Conservation (phyloP, 805 yeast species). For the Barnettozyma sucrosica region DNA sequence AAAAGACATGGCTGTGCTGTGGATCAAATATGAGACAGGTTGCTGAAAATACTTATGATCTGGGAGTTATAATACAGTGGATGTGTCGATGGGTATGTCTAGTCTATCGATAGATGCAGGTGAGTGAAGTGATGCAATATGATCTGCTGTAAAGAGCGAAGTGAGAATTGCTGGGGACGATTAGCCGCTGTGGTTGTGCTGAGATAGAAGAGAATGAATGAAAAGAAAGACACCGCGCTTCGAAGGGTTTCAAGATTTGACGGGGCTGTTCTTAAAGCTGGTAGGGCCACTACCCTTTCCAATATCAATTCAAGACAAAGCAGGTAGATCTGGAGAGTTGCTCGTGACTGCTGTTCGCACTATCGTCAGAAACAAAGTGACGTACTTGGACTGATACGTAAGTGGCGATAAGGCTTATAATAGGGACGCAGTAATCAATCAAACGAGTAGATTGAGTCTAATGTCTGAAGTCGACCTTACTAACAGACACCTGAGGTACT, state of each 20-base stretch:
- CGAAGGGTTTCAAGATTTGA: background rate
- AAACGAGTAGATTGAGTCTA: background rate
- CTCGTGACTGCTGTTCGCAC: background rate
- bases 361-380: too few relatives aligned
- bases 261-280: background rate
- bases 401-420: too few relatives aligned
- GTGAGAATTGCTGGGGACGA: background rate
- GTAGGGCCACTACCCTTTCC: background rate
- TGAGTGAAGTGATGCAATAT: background rate
- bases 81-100: background rate
- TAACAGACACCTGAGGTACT: too few relatives aligned
- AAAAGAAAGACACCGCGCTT: background rate
- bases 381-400: too few relatives aligned
- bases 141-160: background rate
- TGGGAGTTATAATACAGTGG: background rate
- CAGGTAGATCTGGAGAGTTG: too few relatives aligned
- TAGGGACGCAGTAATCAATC: too few relatives aligned
- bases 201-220: background rate
- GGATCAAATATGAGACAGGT: background rate
- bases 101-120: background rate
- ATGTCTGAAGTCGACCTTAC: too few relatives aligned
- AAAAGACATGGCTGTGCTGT: conserved; percentile 34
- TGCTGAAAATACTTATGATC: background rate
- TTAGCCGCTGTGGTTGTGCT: background rate
- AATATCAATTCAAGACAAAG: background rate